A percentile compares a stretch with the other conserved stretches of the same genome.
Conservation (phyloP, 768 basidiomycete genomes). For the Calvatia gigantea region DNA sequence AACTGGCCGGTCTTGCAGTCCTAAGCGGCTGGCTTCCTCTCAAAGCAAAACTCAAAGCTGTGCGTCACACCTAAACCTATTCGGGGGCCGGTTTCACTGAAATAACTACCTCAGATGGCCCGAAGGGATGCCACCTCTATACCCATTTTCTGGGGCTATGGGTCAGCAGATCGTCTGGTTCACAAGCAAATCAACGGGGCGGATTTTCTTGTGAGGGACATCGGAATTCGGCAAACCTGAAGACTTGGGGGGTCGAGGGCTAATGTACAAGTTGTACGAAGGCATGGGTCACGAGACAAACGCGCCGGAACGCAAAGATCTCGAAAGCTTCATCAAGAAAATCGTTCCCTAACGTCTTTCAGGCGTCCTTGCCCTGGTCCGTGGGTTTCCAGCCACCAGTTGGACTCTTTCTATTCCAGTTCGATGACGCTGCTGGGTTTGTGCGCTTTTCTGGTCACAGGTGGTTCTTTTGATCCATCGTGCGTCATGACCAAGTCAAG, state of each 20-base stretch:
- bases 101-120: constrained; percentile 44
- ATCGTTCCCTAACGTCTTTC: constrained; percentile 34
- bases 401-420: background rate
- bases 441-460: background rate
- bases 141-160: constrained; percentile 89
- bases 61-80: constrained; percentile 27
- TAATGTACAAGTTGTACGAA: constrained; percentile 65
- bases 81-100: constrained; percentile 8
- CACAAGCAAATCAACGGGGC: constrained; percentile 47
- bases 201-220: constrained; percentile 48
- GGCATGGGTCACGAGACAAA: constrained; percentile 66
- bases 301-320: constrained; percentile 62
- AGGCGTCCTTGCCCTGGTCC: background rate
- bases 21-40: constrained; percentile 84
- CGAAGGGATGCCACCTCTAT: constrained; percentile 54
- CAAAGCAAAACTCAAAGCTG: constrained; percentile 58
- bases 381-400: background rate
- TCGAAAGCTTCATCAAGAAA: constrained; percentile 67
- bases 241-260: constrained; percentile 42
- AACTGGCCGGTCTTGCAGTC: constrained; percentile 67
- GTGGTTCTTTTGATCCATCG: constrained; percentile 2
- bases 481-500: background rate
- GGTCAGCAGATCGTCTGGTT: constrained; percentile 73
- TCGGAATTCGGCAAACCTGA: constrained; percentile 48
- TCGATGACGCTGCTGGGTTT: background rate